A percentile compares a stretch with the other conserved stretches of the same genome.
These are phyloP conservation scores for Chenopodium album DNA, from an alignment of 148 eudicot genomes.

Conservation along the genomic window DNA sequence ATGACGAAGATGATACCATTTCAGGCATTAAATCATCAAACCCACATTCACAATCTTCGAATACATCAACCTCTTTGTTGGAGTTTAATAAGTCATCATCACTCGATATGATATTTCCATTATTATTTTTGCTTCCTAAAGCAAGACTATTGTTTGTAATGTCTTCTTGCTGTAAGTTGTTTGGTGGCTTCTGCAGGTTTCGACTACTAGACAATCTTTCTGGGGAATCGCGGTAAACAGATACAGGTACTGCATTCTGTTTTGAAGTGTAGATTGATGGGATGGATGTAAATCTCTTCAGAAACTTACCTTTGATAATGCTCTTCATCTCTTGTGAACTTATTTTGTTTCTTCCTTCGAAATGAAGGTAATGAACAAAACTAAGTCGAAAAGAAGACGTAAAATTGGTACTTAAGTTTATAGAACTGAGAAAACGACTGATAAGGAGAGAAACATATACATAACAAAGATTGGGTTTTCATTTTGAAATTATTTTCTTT, in stretches of 20 bases:
- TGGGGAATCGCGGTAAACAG: neutral
- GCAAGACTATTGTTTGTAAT: constrained; percentile 2
- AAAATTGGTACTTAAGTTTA: constrained; percentile 1
- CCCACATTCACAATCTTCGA: constrained; percentile 32
- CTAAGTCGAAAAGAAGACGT: neutral
- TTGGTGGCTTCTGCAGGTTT: constrained; percentile 1
- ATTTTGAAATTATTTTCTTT: constrained; percentile 6
- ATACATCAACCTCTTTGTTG: constrained; percentile 20
- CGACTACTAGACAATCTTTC: constrained; percentile 12
- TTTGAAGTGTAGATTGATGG: constrained; percentile 27
- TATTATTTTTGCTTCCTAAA: neutral
- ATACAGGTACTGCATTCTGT: constrained; percentile 4
- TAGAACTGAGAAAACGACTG: constrained; percentile 15
- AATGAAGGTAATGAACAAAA: neutral
- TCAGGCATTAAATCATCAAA: constrained; percentile 29
- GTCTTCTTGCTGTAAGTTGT: neutral
- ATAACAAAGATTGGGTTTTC: neutral
- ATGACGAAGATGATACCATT: constrained; percentile 20
- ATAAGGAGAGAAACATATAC: constrained; percentile 10
- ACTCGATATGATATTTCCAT: constrained; percentile 5
- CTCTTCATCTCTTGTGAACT: constrained; percentile 23
- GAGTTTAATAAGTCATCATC: neutral
- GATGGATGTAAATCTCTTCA: constrained; percentile 22
- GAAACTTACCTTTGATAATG: constrained; percentile 24
- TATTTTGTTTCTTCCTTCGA: neutral